A percentile compares a stretch with the other conserved stretches of the same genome.
Conservation (phyloP, 31 red algal genomes). For the Odonthalia washingtoniensis region DNA sequence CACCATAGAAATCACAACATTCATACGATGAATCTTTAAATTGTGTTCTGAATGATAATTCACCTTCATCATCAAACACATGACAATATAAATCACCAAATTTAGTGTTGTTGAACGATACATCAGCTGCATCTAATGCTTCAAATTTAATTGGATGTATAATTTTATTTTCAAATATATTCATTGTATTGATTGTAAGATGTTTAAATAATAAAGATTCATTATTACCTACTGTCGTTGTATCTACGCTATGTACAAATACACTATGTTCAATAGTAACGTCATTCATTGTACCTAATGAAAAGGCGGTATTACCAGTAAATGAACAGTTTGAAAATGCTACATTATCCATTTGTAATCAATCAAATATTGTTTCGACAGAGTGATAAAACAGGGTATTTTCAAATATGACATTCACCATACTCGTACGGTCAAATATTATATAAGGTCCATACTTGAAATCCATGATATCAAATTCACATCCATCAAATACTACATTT, state of each 20-base stretch:
- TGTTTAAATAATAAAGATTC: conserved; percentile 43
- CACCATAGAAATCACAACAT: conserved; percentile 40
- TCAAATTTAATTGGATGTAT: conserved; percentile 59
- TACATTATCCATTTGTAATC: conserved; percentile 64
- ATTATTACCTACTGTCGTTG: conserved; percentile 49
- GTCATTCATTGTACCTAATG: conserved; percentile 53
- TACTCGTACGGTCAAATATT: conserved; percentile 57
- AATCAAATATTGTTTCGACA: conserved; percentile 40
- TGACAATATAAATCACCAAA: conserved; percentile 60
- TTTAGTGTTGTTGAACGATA: conserved; percentile 53
- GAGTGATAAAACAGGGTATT: conserved; percentile 50
- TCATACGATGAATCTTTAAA: no score
- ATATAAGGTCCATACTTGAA: conserved; percentile 13
- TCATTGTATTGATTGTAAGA: conserved; percentile 32
- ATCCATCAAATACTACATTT: no score
- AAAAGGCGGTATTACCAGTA: conserved; percentile 56
- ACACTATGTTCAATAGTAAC: conserved; percentile 21
- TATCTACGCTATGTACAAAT: conserved; percentile 43
- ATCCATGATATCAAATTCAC: conserved; percentile 36
- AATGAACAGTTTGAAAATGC: conserved; percentile 53
- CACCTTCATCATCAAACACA: conserved; percentile 21
- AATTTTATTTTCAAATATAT: conserved; percentile 41
- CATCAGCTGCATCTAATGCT: conserved; percentile 45
- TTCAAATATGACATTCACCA: conserved; percentile 52
- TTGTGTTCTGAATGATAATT: conserved; percentile 56